Evolutionary conservation across 2,329 filamentous ascomycete species (phyloP).

Genomic region (Aspergillus tamarii): DNA sequence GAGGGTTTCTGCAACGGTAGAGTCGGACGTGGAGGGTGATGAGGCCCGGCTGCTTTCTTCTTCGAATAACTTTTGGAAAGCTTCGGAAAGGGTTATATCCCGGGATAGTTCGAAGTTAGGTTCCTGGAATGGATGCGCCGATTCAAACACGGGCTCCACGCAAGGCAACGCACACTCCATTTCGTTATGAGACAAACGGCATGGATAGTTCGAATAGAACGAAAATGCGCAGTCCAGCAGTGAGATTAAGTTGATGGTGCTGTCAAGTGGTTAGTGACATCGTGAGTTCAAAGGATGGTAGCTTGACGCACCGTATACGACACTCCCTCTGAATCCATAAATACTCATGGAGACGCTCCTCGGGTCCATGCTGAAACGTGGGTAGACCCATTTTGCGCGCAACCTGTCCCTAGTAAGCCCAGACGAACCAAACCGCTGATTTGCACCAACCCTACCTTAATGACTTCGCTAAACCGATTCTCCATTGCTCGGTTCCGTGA

Average conservation of each 20-base stretch:
- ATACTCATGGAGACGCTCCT: conserved; percentile 42
- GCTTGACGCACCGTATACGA: conserved; percentile 41
- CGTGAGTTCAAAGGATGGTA: not conserved
- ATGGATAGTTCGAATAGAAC: conserved; percentile 51
- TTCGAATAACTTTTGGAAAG: conserved; percentile 45
- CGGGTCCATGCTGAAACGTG: conserved; percentile 40
- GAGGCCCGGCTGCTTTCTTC: conserved; percentile 22
- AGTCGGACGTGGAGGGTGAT: conserved; percentile 1
- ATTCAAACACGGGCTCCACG: conserved; percentile 44
- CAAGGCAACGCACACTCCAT: conserved; percentile 50
- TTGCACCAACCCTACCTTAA: conserved; percentile 38
- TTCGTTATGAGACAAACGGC: conserved; percentile 44
- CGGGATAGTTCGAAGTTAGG: conserved; percentile 43
- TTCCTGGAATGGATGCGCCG: conserved; percentile 47
- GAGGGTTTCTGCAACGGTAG: conserved; percentile 12
- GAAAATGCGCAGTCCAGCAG: conserved; percentile 49
- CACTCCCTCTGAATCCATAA: conserved; percentile 51
- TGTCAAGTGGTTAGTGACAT: conserved; percentile 23
- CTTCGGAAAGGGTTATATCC: conserved; percentile 40
- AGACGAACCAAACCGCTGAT: not conserved
- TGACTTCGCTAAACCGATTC: conserved; percentile 45
- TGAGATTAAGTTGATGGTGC: conserved; percentile 45
- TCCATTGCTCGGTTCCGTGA: conserved; percentile 48
- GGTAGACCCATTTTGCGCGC: conserved; percentile 43
- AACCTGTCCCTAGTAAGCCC: conserved; percentile 29